These are phyloP conservation scores for Phialophora expanda DNA, from an alignment of 2,329 filamentous ascomycete genomes.

Conservation along the genomic window DNA sequence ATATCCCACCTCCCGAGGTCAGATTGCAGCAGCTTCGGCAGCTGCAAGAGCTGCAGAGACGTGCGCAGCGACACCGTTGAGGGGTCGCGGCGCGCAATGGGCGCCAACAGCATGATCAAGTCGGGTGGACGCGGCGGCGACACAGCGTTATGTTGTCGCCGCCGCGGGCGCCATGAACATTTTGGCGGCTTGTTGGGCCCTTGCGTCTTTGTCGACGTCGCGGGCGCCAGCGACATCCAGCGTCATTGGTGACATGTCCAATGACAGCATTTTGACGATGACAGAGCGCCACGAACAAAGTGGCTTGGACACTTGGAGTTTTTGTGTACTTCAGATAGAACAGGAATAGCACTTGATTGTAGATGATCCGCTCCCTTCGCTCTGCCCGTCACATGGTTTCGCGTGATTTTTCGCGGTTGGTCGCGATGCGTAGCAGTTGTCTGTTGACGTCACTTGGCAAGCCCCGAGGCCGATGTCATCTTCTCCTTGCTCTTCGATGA, in stretches of 20 bases:
- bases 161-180: background rate
- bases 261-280: background rate
- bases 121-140: slow-evolving; percentile 3
- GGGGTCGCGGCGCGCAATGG: background rate
- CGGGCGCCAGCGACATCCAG: background rate
- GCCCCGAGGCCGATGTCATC: background rate
- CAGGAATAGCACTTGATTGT: background rate
- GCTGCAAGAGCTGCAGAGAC: slow-evolving; percentile 2
- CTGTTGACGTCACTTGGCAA: background rate
- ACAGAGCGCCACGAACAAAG: background rate
- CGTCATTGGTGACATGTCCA: background rate
- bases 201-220: background rate
- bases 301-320: background rate
- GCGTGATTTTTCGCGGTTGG: background rate
- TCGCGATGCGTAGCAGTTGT: background rate
- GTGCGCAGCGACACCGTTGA: background rate
- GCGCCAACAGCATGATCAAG: background rate
- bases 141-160: background rate
- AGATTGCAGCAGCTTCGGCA: slow-evolving; percentile 1
- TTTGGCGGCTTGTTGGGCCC: background rate
- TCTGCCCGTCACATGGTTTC: background rate
- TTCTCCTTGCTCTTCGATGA: background rate
- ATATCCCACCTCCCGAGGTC: background rate
- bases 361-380: background rate
- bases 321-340: slow-evolving; percentile 2